phyloP scores from a whole-genome alignment of 257 asterid species.

The Solanum ossicruentum region DNA sequence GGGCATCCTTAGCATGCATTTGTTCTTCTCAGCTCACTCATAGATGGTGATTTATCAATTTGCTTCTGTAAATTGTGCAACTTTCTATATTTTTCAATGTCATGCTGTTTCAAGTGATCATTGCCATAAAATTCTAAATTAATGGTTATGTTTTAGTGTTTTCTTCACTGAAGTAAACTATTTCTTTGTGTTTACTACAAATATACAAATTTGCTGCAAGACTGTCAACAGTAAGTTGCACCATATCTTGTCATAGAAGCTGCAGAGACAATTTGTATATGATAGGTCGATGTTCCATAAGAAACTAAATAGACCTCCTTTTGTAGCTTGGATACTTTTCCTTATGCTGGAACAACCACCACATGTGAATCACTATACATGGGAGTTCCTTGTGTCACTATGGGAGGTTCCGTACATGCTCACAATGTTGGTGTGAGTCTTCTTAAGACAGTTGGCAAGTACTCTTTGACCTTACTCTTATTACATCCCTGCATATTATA shows the following conservation, averaged over 20 bases:
- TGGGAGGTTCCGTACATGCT: conserved; percentile 93
- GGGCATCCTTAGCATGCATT: background rate
- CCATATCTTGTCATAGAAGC: background rate
- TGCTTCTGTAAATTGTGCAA: background rate
- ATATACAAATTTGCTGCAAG: background rate
- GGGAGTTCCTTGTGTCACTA: conserved; percentile 99
- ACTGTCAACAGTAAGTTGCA: background rate
- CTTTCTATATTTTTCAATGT: background rate
- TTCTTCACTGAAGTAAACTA: background rate
- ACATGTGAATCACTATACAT: conserved; percentile 94
- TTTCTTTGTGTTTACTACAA: background rate
- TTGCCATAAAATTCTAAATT: background rate
- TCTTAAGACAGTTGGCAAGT: conserved; percentile 77
- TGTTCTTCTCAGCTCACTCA: background rate
- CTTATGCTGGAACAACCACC: conserved; percentile 98
- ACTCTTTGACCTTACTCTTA: background rate
- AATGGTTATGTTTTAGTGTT: background rate
- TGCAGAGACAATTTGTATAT: background rate
- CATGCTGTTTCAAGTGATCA: background rate
- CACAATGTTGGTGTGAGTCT: conserved; percentile 96
- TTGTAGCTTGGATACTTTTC: conserved; percentile 93
- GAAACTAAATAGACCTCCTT: background rate
- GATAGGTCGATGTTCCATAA: background rate
- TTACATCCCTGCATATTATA: background rate
- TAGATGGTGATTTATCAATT: background rate